Conservation (phyloP, 108 stramenopile genomes). For the Cyclotella kingstonii region DNA sequence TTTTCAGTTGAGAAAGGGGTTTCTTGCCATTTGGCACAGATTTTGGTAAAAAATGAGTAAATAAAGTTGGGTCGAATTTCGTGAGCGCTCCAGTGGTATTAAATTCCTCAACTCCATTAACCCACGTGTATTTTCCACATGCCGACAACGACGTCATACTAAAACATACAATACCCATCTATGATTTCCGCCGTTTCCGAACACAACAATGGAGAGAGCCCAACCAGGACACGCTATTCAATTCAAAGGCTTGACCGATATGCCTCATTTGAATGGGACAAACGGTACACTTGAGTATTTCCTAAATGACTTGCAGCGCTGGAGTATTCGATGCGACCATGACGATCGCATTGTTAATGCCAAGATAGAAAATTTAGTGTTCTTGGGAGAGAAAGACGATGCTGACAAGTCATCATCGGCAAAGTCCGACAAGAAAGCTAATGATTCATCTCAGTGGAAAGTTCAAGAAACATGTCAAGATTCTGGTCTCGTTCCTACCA, state of each 20-base stretch:
- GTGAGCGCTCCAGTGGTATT: too few relatives aligned
- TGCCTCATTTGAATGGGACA: conserved; percentile 13
- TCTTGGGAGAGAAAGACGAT: neutral
- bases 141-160: too few relatives aligned
- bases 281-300: conserved; percentile 2
- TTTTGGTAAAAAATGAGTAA: too few relatives aligned
- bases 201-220: conserved; percentile 7
- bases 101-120: too few relatives aligned
- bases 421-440: neutral
- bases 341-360: conserved; percentile 4
- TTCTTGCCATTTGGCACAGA: too few relatives aligned
- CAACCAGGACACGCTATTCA: conserved; percentile 8
- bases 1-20: too few relatives aligned
- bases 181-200: too few relatives aligned
- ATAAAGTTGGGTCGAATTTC: too few relatives aligned
- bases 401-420: neutral
- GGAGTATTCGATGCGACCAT: conserved; percentile 6
- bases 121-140: too few relatives aligned
- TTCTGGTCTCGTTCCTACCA: conserved; percentile 23
- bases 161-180: too few relatives aligned
- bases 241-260: conserved; percentile 13
- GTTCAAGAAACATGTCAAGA: conserved; percentile 29
- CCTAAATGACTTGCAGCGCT: neutral
- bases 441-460: conserved; percentile 24
- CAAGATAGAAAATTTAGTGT: conserved; percentile 5